phyloP scores from a whole-genome alignment of 768 basidiomycete species.

The Lyophyllum decastes region DNA sequence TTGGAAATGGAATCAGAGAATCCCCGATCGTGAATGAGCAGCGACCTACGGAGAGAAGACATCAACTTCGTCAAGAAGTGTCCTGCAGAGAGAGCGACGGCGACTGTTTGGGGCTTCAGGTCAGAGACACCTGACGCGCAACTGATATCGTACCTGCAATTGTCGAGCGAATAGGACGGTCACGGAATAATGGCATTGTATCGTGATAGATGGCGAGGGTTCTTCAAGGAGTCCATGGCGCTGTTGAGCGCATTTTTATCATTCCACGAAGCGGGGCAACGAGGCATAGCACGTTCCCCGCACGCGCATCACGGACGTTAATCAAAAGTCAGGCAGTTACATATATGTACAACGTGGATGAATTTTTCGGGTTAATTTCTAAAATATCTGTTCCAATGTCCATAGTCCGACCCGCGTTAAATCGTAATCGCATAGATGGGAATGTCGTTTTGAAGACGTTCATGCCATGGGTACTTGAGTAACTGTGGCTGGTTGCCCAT shows the following conservation, averaged over 20 bases:
- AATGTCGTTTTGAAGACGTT: background rate
- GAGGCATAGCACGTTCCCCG: slow-evolving; percentile 16
- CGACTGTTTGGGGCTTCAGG: slow-evolving; percentile 31
- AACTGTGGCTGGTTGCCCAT: slow-evolving; percentile 61
- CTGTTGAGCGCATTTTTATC: slow-evolving; percentile 8
- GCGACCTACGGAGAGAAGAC: slow-evolving; percentile 42
- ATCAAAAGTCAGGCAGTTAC: background rate
- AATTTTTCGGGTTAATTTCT: slow-evolving; percentile 2
- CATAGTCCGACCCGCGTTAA: background rate
- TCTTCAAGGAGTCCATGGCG: background rate
- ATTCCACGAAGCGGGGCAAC: slow-evolving; percentile 6
- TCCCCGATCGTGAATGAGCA: background rate
- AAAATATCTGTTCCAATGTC: background rate
- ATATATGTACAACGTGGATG: slow-evolving; percentile 8
- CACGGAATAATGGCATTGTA: slow-evolving; percentile 50
- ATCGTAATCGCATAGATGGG: background rate
- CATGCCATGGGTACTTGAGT: slow-evolving; percentile 53
- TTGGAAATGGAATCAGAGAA: slow-evolving; percentile 22
- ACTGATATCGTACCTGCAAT: slow-evolving; percentile 33
- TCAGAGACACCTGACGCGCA: background rate
- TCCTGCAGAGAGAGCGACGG: slow-evolving; percentile 47
- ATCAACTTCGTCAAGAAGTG: slow-evolving; percentile 54
- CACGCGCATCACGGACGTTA: slow-evolving; percentile 15
- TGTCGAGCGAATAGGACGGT: slow-evolving; percentile 47
- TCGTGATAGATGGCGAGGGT: slow-evolving; percentile 1